Conservation (phyloP, 2,329 filamentous ascomycete genomes). For the Colletotrichum sp. region DNA sequence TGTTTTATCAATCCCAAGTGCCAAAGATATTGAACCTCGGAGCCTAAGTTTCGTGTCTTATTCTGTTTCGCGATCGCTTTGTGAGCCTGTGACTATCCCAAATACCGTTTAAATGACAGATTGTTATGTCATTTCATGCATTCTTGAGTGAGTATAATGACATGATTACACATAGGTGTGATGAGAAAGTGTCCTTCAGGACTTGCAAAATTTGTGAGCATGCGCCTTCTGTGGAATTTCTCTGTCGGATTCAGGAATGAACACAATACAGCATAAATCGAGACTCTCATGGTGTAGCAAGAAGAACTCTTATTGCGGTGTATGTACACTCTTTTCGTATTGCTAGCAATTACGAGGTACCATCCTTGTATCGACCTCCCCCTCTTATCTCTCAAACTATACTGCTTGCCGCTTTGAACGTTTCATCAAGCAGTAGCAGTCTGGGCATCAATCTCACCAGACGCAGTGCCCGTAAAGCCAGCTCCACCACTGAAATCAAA, state of each 20-base stretch:
- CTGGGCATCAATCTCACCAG: background rate
- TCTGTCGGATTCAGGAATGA: fast-evolving
- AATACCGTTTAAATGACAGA: fast-evolving
- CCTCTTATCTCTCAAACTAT: fast-evolving
- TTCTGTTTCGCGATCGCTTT: background rate
- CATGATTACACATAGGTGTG: fast-evolving
- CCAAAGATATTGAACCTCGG: background rate
- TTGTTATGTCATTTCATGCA: too few relatives aligned
- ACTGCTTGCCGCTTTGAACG: fast-evolving
- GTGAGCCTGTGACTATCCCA: fast-evolving
- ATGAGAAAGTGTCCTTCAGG: background rate
- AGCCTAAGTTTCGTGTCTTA: background rate
- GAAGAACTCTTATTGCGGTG: fast-evolving
- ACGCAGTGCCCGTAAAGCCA: background rate
- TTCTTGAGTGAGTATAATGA: fast-evolving
- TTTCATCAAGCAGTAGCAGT: background rate
- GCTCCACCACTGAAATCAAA: constrained; percentile 2
- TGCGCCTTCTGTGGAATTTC: fast-evolving
- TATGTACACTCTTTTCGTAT: background rate
- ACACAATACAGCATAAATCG: background rate
- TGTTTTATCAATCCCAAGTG: fast-evolving
- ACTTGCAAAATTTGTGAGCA: background rate
- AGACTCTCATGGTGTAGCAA: background rate
- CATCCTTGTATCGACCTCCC: fast-evolving
- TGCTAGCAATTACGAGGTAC: background rate